Evolutionary conservation across 2,329 filamentous ascomycete genomes (phyloP).

Genomic region (Coniella lustricola): DNA sequence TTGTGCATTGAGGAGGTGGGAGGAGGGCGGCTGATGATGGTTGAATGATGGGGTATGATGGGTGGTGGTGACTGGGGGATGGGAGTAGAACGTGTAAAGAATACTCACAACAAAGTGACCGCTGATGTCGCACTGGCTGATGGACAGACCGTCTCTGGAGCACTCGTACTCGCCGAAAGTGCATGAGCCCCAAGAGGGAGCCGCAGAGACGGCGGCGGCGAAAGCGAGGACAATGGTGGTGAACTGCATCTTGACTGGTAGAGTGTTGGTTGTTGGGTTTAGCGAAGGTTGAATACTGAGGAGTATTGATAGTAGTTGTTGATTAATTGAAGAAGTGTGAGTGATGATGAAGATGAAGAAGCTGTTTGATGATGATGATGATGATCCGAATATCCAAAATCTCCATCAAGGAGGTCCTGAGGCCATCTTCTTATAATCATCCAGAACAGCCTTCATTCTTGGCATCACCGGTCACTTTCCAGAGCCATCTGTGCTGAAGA

Average conservation of each 20-base stretch:
- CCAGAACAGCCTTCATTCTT: no score
- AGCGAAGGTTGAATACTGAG: not conserved
- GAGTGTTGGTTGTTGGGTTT: not conserved
- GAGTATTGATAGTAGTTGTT: not conserved
- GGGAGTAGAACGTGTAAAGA: not conserved
- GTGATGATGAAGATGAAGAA: no score
- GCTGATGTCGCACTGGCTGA: conserved; percentile 13
- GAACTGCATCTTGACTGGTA: conserved; percentile 16
- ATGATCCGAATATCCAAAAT: no score
- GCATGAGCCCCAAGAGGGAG: conserved; percentile 9
- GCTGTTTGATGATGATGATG: no score
- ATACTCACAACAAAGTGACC: conserved; percentile 10
- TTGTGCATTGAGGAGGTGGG: not conserved
- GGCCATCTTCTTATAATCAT: no score
- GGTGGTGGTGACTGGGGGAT: no score
- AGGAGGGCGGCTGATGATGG: no score
- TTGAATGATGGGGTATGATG: no score
- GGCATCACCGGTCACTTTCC: no score
- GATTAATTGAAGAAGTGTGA: not conserved
- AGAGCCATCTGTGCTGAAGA: no score
- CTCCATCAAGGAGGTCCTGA: no score
- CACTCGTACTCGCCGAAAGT: conserved; percentile 15
- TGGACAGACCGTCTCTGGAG: conserved; percentile 6
- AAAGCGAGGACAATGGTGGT: conserved; percentile 13
- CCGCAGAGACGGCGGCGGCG: conserved; percentile 14